Percentiles rank a stretch among this genome's conserved stretches.
Conservation (phyloP, 2,329 filamentous ascomycete species). For the Exophiala sp. region DNA sequence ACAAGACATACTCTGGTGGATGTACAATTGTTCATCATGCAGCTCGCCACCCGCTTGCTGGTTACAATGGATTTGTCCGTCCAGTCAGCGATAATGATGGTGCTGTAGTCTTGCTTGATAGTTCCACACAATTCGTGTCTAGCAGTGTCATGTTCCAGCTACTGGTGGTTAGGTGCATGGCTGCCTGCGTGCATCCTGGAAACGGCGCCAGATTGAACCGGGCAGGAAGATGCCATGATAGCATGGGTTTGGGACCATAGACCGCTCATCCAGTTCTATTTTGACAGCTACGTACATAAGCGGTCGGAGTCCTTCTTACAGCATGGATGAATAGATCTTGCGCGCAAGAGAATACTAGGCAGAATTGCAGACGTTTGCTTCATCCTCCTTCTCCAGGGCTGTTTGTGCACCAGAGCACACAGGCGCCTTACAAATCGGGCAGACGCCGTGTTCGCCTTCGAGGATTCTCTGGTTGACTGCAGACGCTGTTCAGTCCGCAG, state of each 20-base stretch:
- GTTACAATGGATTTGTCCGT: background rate
- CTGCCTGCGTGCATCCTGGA: background rate
- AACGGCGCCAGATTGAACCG: background rate
- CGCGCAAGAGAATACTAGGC: background rate
- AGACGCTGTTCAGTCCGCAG: background rate
- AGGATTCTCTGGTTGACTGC: background rate
- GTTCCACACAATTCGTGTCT: no score
- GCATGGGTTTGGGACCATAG: background rate
- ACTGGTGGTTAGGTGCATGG: background rate
- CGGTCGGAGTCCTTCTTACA: background rate
- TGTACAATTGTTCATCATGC: background rate
- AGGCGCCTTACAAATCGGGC: conserved; percentile 8
- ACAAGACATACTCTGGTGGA: no score
- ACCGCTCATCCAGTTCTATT: background rate
- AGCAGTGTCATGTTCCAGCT: no score
- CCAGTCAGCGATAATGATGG: no score
- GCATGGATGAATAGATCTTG: background rate
- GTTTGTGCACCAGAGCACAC: background rate
- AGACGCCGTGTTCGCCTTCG: conserved; percentile 2
- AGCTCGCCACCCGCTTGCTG: background rate
- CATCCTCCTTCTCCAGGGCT: background rate
- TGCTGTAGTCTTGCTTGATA: no score
- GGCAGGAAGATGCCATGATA: background rate
- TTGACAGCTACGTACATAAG: background rate
- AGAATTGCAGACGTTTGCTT: background rate